Evolutionary conservation across 2,329 filamentous ascomycete species (phyloP).

Genomic region (Cladophialophora chaetospira): DNA sequence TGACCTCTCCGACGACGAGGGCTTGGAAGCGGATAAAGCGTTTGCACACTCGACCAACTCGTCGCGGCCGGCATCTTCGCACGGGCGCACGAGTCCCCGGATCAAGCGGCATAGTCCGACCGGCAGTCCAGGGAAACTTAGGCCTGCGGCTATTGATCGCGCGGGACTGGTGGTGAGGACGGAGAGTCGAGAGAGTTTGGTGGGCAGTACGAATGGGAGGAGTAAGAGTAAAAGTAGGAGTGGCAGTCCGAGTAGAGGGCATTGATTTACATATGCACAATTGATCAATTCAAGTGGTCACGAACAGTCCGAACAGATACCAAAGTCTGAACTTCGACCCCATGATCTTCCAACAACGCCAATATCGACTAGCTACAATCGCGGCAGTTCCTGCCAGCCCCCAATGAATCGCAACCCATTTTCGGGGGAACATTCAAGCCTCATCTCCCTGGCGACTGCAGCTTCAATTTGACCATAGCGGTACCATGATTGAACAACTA

Average conservation of each 20-base stretch:
- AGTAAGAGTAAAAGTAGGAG: conserved; percentile 22
- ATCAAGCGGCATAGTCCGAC: conserved; percentile 47
- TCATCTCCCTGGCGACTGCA: too few species aligned
- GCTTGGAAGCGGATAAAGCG: conserved; percentile 15
- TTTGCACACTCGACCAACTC: conserved; percentile 44
- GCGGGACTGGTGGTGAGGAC: conserved; percentile 77
- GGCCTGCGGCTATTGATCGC: conserved; percentile 54
- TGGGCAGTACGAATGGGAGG: conserved; percentile 10
- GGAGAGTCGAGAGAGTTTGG: conserved; percentile 80
- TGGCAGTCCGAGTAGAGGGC: conserved; percentile 19
- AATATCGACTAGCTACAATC: too few species aligned
- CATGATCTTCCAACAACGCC: too few species aligned
- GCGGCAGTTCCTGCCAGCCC: too few species aligned
- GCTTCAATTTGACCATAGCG: too few species aligned
- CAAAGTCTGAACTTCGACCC: too few species aligned
- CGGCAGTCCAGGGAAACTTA: conserved; percentile 35
- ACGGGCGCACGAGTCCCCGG: conserved; percentile 67
- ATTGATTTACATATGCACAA: too few species aligned
- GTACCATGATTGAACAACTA: too few species aligned
- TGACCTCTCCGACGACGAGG: conserved; percentile 56
- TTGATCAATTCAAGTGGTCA: too few species aligned
- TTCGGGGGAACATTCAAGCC: too few species aligned
- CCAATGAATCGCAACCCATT: too few species aligned
- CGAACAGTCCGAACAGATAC: too few species aligned
- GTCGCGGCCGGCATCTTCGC: conserved; percentile 58